Base-by-base conservation (phyloP, 1,284 basidiomycete genomes). In the Ganoderma lingzhi region DNA sequence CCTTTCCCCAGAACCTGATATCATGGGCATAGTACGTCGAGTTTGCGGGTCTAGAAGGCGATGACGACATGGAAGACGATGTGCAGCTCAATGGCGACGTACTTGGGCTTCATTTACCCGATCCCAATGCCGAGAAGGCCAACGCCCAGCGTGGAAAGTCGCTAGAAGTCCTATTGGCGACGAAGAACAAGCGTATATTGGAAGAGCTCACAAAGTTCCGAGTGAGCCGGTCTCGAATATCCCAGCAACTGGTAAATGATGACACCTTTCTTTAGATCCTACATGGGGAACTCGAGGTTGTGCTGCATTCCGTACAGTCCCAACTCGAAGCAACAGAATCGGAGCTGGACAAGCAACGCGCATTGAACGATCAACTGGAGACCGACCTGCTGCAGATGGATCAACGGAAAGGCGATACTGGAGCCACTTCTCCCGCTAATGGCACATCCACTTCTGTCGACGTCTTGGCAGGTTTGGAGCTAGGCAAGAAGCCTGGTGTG, bases 181-280 rank as follows among this genome's bases (percentile, higher is more conserved):
- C 89, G 62, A 99, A 98, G 85, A 99, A 99, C 82, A 95, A 95
- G 77, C 90, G 93, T 61, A 88, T 99, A n/a, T 87, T 96, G 58
- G 96, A 99, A 75, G 96, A 99, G 77, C 82, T 99, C 53, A 97
- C 97, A 2, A 96, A 92, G 74, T 90, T 98, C 76, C 87, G 97
- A 67, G 95, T 95, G 75, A 23, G 87, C 66, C 48, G 23, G 28
- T 59, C 65, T 51, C 68, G 30, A 58, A 55, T 56, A 60, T 30
- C 14, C 60, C 35, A 48, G 56, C 10, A 9, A 39, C 61, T 58
- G 68, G 19, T 9, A 3, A 59, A 64, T 62, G 68, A 37, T 58
- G 17, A 61, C 63, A 48, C 28, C 48, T n/a, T 19, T 8, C 1
- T 23, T 17, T 66, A 96, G 94, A 92, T 96, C 66, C 83, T 96